Conservation (phyloP, 2,329 filamentous ascomycete species). For the Aureobasidium sp. region DNA sequence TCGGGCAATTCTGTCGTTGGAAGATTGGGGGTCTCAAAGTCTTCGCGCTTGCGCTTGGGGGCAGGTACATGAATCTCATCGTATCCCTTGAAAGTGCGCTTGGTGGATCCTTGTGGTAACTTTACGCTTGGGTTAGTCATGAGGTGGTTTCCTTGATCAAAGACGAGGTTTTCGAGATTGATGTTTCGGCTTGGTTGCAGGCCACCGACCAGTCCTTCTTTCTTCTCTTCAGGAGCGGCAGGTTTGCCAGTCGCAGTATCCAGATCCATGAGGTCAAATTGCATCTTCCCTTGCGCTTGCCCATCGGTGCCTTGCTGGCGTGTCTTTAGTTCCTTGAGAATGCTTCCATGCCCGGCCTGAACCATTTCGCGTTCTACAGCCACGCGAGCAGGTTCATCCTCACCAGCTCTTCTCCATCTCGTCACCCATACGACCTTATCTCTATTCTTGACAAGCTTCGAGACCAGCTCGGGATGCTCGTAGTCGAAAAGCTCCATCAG, state of each 20-base stretch:
- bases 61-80: conserved; percentile 96
- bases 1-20: conserved; percentile 84
- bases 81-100: conserved; percentile 93
- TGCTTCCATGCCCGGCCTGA: conserved; percentile 75
- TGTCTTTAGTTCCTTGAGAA: conserved; percentile 80
- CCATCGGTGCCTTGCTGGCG: conserved; percentile 53
- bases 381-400: conserved; percentile 63
- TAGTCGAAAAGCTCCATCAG: conserved; percentile 98
- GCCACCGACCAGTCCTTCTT: conserved; percentile 68
- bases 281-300: conserved; percentile 66
- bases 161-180: conserved; percentile 91
- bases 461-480: conserved; percentile 87
- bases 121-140: conserved; percentile 99
- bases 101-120: conserved; percentile 88
- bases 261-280: conserved; percentile 77
- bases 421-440: conserved; percentile 97
- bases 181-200: conserved; percentile 80
- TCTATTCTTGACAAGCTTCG: conserved; percentile 82
- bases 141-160: conserved; percentile 95
- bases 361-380: conserved; percentile 86
- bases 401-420: conserved; percentile 72
- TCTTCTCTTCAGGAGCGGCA: conserved; percentile 43
- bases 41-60: conserved; percentile 78
- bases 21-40: conserved; percentile 66
- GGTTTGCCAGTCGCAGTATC: conserved; percentile 36